phyloP scores from a whole-genome alignment of 2,329 filamentous ascomycete species.

The Fusarium poae region DNA sequence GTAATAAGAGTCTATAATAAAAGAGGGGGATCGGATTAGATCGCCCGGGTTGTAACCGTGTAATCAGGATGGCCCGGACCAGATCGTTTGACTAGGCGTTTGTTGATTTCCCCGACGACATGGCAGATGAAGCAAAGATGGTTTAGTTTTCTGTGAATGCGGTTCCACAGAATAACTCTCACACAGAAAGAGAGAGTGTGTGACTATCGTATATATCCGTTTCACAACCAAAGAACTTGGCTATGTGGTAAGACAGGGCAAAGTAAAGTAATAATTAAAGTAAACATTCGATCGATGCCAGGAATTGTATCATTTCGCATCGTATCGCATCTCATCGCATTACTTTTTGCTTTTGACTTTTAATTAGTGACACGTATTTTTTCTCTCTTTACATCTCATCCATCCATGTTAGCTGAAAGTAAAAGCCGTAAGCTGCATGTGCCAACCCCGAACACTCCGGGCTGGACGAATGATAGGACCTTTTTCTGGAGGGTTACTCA shows the following conservation, averaged over 20 bases:
- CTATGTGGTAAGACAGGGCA: constrained; percentile 4
- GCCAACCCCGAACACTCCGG: constrained; percentile 12
- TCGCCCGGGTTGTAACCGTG: constrained; percentile 3
- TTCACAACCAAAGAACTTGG: neutral
- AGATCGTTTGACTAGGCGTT: neutral
- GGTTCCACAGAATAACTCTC: constrained; percentile 19
- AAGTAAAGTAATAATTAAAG: neutral
- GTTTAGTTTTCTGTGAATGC: neutral
- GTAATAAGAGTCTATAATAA: neutral
- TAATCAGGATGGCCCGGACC: constrained; percentile 10
- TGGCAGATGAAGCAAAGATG: neutral
- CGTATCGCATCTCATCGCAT: neutral
- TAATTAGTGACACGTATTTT: constrained; percentile 13
- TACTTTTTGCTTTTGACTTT: constrained; percentile 3
- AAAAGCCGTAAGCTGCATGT: constrained; percentile 8
- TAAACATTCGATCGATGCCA: constrained; percentile 1
- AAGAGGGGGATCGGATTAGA: constrained; percentile 15
- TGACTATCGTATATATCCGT: neutral
- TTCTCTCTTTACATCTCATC: constrained; percentile 13
- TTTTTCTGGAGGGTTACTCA: constrained; percentile 17
- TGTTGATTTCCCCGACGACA: constrained; percentile 23
- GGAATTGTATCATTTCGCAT: neutral
- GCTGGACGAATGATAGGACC: constrained; percentile 19
- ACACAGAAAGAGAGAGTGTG: neutral
- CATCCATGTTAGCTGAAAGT: constrained; percentile 9